Evolutionary conservation across 345 rosid genomes (phyloP).

Genomic region (Eucalyptus tenuipes): DNA sequence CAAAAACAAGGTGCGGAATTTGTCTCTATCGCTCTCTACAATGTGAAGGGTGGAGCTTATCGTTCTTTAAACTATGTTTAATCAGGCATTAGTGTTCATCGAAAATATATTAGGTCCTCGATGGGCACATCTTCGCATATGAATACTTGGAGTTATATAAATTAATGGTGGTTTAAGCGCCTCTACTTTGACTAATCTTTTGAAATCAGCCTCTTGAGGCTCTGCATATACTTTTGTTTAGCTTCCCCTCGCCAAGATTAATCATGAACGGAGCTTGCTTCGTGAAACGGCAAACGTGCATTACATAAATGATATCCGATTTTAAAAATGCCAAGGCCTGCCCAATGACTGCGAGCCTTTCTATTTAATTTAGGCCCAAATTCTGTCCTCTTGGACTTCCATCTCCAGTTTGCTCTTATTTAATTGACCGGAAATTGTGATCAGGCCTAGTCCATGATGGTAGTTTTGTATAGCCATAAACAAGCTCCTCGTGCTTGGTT

Average conservation of each 20-base stretch:
- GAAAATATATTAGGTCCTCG: neutral
- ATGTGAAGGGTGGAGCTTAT: neutral
- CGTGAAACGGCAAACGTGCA: neutral
- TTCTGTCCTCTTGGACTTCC: neutral
- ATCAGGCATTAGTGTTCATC: neutral
- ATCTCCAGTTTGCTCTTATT: neutral
- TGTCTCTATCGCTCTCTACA: neutral
- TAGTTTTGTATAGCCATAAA: neutral
- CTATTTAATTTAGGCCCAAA: neutral
- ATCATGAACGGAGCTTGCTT: neutral
- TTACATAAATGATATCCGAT: neutral
- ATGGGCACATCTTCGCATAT: neutral
- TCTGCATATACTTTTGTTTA: neutral
- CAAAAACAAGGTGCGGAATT: neutral
- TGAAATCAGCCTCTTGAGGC: neutral
- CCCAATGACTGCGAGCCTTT: neutral
- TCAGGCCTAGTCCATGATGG: neutral
- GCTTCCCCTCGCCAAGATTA: neutral
- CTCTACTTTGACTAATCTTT: neutral
- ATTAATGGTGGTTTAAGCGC: neutral
- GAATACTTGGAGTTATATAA: neutral
- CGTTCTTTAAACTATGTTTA: neutral
- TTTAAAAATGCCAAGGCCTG: neutral
- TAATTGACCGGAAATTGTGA: neutral
- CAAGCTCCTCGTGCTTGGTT: neutral